A percentile compares a stretch with the other conserved stretches of the same genome.
phyloP scores from a whole-genome alignment of 495 filamentous ascomycete species.

The Penicillium malachiteum region DNA sequence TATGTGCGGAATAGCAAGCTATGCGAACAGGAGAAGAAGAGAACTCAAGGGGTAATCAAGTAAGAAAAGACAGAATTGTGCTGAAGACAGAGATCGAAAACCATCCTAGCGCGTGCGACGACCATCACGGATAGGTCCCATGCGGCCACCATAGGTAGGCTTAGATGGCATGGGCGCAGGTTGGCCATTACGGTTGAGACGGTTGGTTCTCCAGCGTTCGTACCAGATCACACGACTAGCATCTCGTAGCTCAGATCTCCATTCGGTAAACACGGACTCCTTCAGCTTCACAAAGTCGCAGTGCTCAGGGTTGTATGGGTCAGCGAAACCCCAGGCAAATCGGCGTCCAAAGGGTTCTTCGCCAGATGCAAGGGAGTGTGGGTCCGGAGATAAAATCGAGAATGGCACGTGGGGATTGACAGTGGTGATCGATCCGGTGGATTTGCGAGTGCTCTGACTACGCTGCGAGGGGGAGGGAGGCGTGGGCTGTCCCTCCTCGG shows the following conservation, averaged over 20 bases:
- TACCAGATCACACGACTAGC: conserved; percentile 93
- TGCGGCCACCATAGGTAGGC: conserved; percentile 27
- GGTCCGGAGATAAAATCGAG: conserved; percentile 91
- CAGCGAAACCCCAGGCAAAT: conserved; percentile 96
- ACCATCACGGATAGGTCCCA: conserved; percentile 31
- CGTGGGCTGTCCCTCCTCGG: neutral
- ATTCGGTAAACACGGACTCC: conserved; percentile 89
- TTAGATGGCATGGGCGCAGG: conserved; percentile 21
- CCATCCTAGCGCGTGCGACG: conserved; percentile 32
- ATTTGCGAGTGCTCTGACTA: conserved; percentile 28
- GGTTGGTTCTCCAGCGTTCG: conserved; percentile 87
- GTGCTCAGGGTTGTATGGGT: conserved; percentile 85
- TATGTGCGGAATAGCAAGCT: conserved; percentile 30
- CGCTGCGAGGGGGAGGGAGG: conserved; percentile 19
- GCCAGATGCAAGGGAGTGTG: conserved; percentile 69
- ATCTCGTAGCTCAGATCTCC: conserved; percentile 87
- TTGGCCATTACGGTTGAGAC: conserved; percentile 49
- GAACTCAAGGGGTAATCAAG: conserved; percentile 5
- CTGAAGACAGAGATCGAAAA: neutral
- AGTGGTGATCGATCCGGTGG: conserved; percentile 16
- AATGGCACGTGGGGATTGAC: conserved; percentile 63
- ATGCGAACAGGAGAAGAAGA: conserved; percentile 25
- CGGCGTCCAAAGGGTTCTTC: conserved; percentile 66
- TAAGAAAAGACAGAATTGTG: neutral
- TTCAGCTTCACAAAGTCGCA: conserved; percentile 93